phyloP scores from a whole-genome alignment of 2,329 filamentous ascomycete genomes.

The Botrytis aclada region DNA sequence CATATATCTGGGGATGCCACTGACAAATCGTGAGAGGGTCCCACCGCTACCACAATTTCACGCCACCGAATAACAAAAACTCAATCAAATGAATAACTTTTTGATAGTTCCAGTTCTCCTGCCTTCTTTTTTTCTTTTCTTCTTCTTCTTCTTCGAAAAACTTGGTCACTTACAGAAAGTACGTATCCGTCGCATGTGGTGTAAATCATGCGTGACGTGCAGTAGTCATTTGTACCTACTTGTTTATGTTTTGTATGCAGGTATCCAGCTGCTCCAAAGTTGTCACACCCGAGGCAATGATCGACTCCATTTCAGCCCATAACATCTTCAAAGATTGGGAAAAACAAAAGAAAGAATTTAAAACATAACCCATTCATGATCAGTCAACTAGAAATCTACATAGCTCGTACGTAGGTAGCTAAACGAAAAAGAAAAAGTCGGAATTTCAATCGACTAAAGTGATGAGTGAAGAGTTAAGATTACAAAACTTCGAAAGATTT shows the following conservation, averaged over 20 bases:
- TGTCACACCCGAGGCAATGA: conserved; percentile 4
- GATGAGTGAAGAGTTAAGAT: neutral
- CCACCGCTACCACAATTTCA: neutral
- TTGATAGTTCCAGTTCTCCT: neutral
- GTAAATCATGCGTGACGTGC: conserved; percentile 18
- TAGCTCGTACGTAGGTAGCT: neutral
- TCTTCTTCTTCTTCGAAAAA: neutral
- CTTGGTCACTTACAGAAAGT: conserved; percentile 9
- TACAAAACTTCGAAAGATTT: neutral
- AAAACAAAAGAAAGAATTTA: neutral
- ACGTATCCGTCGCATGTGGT: conserved; percentile 16
- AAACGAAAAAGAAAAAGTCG: neutral
- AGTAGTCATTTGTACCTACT: conserved; percentile 10
- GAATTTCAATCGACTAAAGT: no score
- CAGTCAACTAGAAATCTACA: neutral
- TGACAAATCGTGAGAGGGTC: neutral
- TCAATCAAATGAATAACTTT: neutral
- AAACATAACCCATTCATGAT: neutral
- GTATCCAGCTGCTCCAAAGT: neutral
- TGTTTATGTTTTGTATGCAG: conserved; percentile 6
- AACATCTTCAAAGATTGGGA: neutral
- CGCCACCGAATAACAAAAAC: neutral
- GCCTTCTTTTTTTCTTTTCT: neutral
- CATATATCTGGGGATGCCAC: neutral
- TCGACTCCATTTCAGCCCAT: neutral